These are phyloP conservation scores for Septoria petroselini DNA, from an alignment of 2,329 filamentous ascomycete genomes.

Conservation along the genomic window DNA sequence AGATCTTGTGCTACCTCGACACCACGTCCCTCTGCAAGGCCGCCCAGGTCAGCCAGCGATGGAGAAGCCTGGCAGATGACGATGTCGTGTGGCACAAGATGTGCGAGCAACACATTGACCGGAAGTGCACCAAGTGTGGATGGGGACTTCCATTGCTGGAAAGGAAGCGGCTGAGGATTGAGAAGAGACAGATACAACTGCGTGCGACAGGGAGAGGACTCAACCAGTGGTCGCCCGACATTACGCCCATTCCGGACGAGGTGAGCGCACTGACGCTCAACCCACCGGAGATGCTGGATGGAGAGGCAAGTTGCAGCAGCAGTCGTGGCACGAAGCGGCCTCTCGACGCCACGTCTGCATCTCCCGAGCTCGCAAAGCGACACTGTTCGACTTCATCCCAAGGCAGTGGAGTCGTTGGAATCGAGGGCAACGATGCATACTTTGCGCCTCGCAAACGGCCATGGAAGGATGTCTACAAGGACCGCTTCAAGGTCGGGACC, in stretches of 20 bases:
- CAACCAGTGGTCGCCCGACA: slow-evolving; percentile 53
- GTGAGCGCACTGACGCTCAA: slow-evolving; percentile 4
- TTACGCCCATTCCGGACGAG: slow-evolving; percentile 49
- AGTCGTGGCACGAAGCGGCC: slow-evolving; percentile 24
- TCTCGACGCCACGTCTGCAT: slow-evolving; percentile 23
- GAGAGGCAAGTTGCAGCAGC: slow-evolving; percentile 8
- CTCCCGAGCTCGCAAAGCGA: slow-evolving; percentile 32
- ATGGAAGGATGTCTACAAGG: slow-evolving; percentile 97
- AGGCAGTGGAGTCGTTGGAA: slow-evolving; percentile 14
- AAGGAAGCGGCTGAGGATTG: slow-evolving; percentile 78
- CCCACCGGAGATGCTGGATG: slow-evolving; percentile 10
- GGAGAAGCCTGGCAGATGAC: slow-evolving; percentile 88
- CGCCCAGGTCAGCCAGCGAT: slow-evolving; percentile 84
- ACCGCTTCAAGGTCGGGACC: slow-evolving; percentile 89
- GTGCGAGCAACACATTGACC: slow-evolving; percentile 95
- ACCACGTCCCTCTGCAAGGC: slow-evolving; percentile 94
- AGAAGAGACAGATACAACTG: slow-evolving; percentile 79
- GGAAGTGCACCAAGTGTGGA: slow-evolving; percentile 91
- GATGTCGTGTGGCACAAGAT: slow-evolving; percentile 97
- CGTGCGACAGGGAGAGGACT: slow-evolving; percentile 59
- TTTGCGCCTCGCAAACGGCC: slow-evolving; percentile 58
- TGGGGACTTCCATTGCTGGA: slow-evolving; percentile 91
- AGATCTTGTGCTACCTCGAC: slow-evolving; percentile 88
- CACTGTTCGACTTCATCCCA: slow-evolving; percentile 27
- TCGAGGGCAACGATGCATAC: slow-evolving; percentile 41